These are phyloP conservation scores for Themeda triandra DNA, from an alignment of 176 grass and related monocot species.

Conservation along the genomic window DNA sequence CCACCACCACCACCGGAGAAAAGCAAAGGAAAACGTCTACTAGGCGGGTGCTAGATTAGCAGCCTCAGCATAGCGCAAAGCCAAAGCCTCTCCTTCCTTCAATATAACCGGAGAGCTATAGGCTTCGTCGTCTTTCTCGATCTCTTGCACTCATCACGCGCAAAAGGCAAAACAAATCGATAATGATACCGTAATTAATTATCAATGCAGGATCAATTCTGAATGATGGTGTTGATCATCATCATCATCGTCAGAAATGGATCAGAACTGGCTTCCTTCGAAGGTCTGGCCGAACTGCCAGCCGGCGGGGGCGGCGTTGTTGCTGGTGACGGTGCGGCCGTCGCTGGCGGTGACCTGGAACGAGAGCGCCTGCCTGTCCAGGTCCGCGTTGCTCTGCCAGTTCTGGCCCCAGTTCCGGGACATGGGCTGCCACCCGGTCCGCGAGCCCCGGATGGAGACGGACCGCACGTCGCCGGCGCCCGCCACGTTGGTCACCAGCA, in stretches of 20 bases:
- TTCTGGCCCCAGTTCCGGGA: slow-evolving; percentile 66
- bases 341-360: slow-evolving; percentile 54
- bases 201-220: too few species aligned
- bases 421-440: slow-evolving; percentile 56
- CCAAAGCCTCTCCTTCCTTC: slow-evolving; percentile 12
- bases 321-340: slow-evolving; percentile 53
- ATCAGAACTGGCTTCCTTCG: slow-evolving; percentile 46
- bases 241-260: too few species aligned
- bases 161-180: neutral
- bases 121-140: neutral
- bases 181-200: neutral
- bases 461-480: slow-evolving; percentile 43
- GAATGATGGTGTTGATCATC: too few species aligned
- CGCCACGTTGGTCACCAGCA: slow-evolving; percentile 55
- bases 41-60: slow-evolving; percentile 64
- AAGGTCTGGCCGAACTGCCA: slow-evolving; percentile 62
- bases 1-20: neutral
- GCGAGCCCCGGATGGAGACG: slow-evolving; percentile 45
- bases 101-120: slow-evolving; percentile 40
- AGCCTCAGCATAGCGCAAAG: slow-evolving; percentile 48
- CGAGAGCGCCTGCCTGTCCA: slow-evolving; percentile 56
- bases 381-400: slow-evolving; percentile 58
- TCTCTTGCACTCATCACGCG: neutral
- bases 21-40: slow-evolving; percentile 32
- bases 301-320: slow-evolving; percentile 23